Percentiles rank a stretch among this genome's conserved stretches.
Conservation (phyloP, 176 grass and related monocot species). For the Rhynchospora breviuscula region DNA sequence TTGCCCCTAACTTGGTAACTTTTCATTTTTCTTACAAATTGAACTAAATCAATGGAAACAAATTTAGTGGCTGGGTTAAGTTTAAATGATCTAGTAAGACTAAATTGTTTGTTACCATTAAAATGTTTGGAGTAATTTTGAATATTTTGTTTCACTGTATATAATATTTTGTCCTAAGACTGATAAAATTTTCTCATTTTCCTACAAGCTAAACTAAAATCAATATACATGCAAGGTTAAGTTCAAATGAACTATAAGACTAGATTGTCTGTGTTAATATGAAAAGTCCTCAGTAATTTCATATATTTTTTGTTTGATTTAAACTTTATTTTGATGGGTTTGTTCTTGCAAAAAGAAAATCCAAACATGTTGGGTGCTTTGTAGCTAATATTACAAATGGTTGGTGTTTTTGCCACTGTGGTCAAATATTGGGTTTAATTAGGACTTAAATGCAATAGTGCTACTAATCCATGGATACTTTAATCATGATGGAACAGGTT, state of each 20-base stretch:
- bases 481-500: background rate
- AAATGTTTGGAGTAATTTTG: background rate
- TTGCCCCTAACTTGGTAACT: background rate
- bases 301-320: background rate
- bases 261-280: background rate
- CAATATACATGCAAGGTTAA: background rate
- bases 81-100: background rate
- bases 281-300: background rate
- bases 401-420: background rate
- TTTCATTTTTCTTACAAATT: background rate
- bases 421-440: background rate
- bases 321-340: background rate
- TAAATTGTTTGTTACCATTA: background rate
- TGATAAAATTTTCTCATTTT: background rate
- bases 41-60: slow-evolving; percentile 1
- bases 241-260: background rate
- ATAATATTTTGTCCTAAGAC: background rate
- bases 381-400: background rate
- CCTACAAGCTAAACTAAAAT: background rate
- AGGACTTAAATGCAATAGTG: background rate
- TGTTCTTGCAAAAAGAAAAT: background rate
- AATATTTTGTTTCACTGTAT: background rate
- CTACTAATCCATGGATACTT: background rate
- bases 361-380: background rate
- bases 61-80: background rate